Evolutionary conservation across 192 early-diverging fungal species (phyloP).

Genomic region (Rhizoclosmatium globosum): DNA sequence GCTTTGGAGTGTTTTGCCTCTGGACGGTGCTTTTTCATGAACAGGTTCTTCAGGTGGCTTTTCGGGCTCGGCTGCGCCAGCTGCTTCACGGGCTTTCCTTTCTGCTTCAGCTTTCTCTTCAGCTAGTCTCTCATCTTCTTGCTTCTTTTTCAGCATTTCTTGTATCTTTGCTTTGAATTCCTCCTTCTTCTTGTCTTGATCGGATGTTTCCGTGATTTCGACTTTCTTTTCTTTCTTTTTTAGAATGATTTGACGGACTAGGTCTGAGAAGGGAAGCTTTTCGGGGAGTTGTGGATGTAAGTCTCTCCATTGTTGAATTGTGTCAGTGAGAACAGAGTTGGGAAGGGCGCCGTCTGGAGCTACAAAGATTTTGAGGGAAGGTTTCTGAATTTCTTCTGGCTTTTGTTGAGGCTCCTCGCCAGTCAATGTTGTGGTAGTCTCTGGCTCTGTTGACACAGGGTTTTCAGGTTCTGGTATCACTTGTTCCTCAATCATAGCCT

Average conservation of each 20-base stretch:
- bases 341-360: constrained; percentile 61
- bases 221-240: constrained; percentile 9
- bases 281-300: constrained; percentile 35
- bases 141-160: constrained; percentile 47
- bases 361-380: constrained; percentile 6
- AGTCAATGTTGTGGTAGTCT: not conserved
- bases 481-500: not conserved
- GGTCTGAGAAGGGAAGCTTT: not conserved
- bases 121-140: constrained; percentile 36
- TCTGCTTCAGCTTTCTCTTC: constrained; percentile 39
- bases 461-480: not conserved
- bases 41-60: not conserved
- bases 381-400: too few relatives aligned
- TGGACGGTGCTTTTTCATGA: not conserved
- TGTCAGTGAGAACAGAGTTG: constrained; percentile 47
- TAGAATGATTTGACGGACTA: constrained; percentile 19
- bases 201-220: not conserved
- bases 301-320: constrained; percentile 45
- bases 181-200: constrained; percentile 42
- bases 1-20: not conserved
- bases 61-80: not conserved
- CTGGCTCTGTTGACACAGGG: not conserved
- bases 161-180: constrained; percentile 59
- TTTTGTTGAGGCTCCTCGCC: too few relatives aligned
- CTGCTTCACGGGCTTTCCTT: constrained; percentile 14